phyloP scores from a whole-genome alignment of 495 filamentous ascomycete genomes.

The Polyplosphaeria fusca region DNA sequence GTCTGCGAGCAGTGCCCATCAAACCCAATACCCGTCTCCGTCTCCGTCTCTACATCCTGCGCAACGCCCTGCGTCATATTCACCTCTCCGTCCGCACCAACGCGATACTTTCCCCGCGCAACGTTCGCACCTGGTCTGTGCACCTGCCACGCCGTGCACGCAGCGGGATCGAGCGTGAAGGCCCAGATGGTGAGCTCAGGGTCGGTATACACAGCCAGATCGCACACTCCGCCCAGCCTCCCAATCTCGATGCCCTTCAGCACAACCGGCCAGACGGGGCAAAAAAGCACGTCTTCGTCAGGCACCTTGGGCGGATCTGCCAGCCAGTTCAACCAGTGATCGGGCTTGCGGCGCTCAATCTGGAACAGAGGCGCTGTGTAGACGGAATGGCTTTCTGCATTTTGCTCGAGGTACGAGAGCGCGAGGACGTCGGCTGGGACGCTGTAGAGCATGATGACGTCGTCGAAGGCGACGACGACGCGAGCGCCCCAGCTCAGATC shows the following conservation, averaged over 20 bases:
- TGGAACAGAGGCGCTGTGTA: constrained; percentile 11
- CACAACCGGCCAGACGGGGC: constrained; percentile 23
- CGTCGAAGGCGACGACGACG: constrained; percentile 58
- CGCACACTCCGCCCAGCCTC: constrained; percentile 17
- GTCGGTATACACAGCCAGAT: constrained; percentile 20
- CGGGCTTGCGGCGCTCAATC: not conserved
- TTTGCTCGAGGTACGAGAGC: constrained; percentile 24
- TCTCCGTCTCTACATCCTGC: constrained; percentile 38
- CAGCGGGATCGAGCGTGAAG: constrained; percentile 16
- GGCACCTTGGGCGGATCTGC: constrained; percentile 2
- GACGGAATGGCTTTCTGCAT: constrained; percentile 20
- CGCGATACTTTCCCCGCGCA: constrained; percentile 12
- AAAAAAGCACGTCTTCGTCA: not conserved
- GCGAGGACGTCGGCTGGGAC: constrained; percentile 60
- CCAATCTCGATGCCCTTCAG: constrained; percentile 26
- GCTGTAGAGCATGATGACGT: constrained; percentile 58
- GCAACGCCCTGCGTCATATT: too few relatives aligned
- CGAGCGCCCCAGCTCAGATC: constrained; percentile 61
- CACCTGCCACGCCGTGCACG: constrained; percentile 12
- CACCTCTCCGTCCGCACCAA: constrained; percentile 49
- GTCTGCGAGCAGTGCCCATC: constrained; percentile 19
- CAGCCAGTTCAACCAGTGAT: constrained; percentile 30
- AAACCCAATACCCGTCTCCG: constrained; percentile 12
- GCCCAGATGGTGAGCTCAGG: constrained; percentile 33
- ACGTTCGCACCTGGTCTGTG: too few relatives aligned